Evolutionary conservation across 2,329 filamentous ascomycete species (phyloP), one percentile per base, ranked within the genome.

Genomic region (Lachnellula hyalina): DNA sequence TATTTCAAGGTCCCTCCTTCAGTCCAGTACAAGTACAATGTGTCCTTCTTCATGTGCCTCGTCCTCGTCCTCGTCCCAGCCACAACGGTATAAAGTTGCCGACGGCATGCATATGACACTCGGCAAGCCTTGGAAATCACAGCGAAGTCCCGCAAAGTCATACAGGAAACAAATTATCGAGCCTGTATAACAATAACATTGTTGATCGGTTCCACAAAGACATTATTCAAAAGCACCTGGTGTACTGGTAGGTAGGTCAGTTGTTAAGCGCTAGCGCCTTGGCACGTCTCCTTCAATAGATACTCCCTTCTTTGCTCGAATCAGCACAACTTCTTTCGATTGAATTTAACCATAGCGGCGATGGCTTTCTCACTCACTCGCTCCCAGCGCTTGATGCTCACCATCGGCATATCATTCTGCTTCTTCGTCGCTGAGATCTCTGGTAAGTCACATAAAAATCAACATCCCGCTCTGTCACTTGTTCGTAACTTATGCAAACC

Each of bases 341-440:
- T 19, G 17, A 9, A 14, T 21, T 23, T n/a, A 14, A 36, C 5
- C 9, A 44, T 25, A 14, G 41, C 41, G n/a, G 11, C 12, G 21
- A 17, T 44, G n/a, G 11, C 12, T 19, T 21, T 5, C 17, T 44
- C 41, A 4, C 46, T 47, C 12, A 47, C 32, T 32, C 32, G 46
- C 25, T 47, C 32, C 12, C 32, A 21, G 46, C 46, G 23, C 6
- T 14, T 44, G 41, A 23, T 19, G 19, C 41, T 44, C 12, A 44
- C 41, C 21, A 77, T 77, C 53, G 71, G 60, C 28, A 75, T 78
- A 53, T 77, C 75, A 0, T 71, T 74, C 50, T 65, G 61, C 19
- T 78, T 78, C 61, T 78, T 78, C 55, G 50, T 74, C 3, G 71
- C 71, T 14, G 75, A 78, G 58, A 75, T 78, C 28, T 73, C 73